Evolutionary conservation across 2,329 filamentous ascomycete genomes (phyloP), one percentile per base, ranked within the genome.

Genomic region (Aureobasidium uvarum): DNA sequence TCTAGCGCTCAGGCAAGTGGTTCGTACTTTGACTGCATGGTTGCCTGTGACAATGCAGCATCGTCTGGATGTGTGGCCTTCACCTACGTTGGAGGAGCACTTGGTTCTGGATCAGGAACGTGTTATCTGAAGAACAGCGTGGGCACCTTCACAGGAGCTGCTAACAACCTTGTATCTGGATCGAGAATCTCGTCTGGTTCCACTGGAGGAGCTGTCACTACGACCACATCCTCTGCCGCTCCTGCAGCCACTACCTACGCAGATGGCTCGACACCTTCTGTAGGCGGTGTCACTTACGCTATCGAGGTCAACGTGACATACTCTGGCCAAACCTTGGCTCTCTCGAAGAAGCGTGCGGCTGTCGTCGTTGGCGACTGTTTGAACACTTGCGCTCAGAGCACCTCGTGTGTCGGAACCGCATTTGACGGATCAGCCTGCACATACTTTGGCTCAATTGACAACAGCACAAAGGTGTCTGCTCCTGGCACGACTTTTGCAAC

Each of bases 11-110:
- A 38, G 16, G 66, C 66, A 18, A 23, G 39, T 23, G 48, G 25
- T 16, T 67, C 66, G 5, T 67, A 67, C 56, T 55, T 67, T 20
- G 66, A 67, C 48, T 67, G 66, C n/a, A 65, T 67, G 62, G 33
- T 54, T 45, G 52, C 48, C 14, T 67, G 66, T 23, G 62, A 67
- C 41, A 55, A 55, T n/a, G 59, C 51, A 18, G 51, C 66, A 16
- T 59, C 62, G 6, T 41, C 52, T 3, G 41, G 48, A 7, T 67
- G 66, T 38, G 46, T 55, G 50, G 66, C 51, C 23, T 67, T 62
- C 46, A 65, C 62, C 20, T 67, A 67, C 16, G 68, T 68, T n/a
- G 64, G 70, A 25, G 67, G 60, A 20, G 31, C 43, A 5, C 28
- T 50, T 6, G 66, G 66, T 18, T 7, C 16, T 11, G 66, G 66